Base-by-base conservation (phyloP, 2,329 filamentous ascomycete species). In the Paecilomyces dactylethromorphus region DNA sequence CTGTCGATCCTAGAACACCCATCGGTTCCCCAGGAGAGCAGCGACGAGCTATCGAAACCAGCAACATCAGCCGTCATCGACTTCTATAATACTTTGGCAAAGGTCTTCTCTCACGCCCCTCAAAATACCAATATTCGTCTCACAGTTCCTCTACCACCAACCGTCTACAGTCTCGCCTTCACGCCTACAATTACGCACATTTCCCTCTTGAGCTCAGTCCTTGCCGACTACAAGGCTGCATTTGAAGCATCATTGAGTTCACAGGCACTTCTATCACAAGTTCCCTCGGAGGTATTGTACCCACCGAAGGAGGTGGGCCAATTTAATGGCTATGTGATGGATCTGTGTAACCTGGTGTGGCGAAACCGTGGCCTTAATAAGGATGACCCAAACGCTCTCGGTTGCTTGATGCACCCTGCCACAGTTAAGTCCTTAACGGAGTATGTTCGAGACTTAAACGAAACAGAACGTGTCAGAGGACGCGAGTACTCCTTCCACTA, bases 241-340 rank as follows among this genome's bases (percentile, higher is more conserved):
- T 91, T 93, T 66, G 89, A 93, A 68, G 74, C 77, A 26, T 85
- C 87, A 59, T 84, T 76, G 22, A 75, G 57, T 69, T 80, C 71
- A 11, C 68, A 62, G 58, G 66, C 60, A 10, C 65, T 67, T 56
- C 77, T 69, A 61, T 68, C 66, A 65, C 71, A 64, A 64, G 72
- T 64, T 54, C 69, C 55, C 45, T 58, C 63, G 53, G 66, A 67
- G 62, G 72, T 63, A n/a, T 64, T 73, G 61, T 88, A 87, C 61
- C 79, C 85, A 29, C 79, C 83, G 50, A 75, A 79, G 32, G 84
- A 88, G 58, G 83, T 91, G 49, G 84, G 85, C 63, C 76, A 82
- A 24, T 92, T 94, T 76, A 96, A 96, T 70, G 88, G 88, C 22
- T 92, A 89, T 70, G 82, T 95, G 32, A 92, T 94, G 85, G 91